Evolutionary conservation across 2,329 filamentous ascomycete species (phyloP).

Genomic region (Anthostomella pinea): DNA sequence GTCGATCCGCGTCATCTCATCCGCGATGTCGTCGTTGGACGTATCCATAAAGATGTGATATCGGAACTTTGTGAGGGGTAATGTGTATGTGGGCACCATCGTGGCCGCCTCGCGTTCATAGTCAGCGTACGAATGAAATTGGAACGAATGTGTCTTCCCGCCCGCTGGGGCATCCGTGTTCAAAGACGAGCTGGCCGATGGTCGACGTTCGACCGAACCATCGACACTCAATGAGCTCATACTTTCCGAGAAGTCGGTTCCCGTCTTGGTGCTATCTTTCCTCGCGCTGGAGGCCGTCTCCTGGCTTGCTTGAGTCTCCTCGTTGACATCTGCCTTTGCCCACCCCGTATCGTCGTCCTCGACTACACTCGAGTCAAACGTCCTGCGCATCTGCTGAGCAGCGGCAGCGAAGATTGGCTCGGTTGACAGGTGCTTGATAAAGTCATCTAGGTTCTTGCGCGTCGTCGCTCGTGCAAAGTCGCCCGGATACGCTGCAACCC

Average conservation of each 20-base stretch:
- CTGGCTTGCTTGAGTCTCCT: constrained; percentile 21
- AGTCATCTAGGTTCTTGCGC: constrained; percentile 67
- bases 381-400: constrained; percentile 78
- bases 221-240: constrained; percentile 50
- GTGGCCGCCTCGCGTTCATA: constrained; percentile 75
- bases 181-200: constrained; percentile 45
- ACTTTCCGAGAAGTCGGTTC: constrained; percentile 40
- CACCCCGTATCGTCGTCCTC: constrained; percentile 92
- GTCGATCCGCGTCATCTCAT: constrained; percentile 91
- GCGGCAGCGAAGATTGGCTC: constrained; percentile 82
- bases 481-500: constrained; percentile 86
- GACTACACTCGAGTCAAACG: constrained; percentile 66
- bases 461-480: constrained; percentile 84
- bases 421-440: constrained; percentile 70
- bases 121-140: constrained; percentile 68
- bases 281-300: constrained; percentile 21
- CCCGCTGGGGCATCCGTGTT: constrained; percentile 37
- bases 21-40: constrained; percentile 79
- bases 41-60: constrained; percentile 91
- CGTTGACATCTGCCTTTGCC: constrained; percentile 74
- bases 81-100: constrained; percentile 66
- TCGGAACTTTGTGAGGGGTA: constrained; percentile 76
- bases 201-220: constrained; percentile 39
- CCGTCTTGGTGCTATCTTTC: constrained; percentile 18
- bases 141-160: constrained; percentile 43